phyloP scores from a whole-genome alignment of 2,329 filamentous ascomycete species.

The Stagonosporopsis tanaceti region DNA sequence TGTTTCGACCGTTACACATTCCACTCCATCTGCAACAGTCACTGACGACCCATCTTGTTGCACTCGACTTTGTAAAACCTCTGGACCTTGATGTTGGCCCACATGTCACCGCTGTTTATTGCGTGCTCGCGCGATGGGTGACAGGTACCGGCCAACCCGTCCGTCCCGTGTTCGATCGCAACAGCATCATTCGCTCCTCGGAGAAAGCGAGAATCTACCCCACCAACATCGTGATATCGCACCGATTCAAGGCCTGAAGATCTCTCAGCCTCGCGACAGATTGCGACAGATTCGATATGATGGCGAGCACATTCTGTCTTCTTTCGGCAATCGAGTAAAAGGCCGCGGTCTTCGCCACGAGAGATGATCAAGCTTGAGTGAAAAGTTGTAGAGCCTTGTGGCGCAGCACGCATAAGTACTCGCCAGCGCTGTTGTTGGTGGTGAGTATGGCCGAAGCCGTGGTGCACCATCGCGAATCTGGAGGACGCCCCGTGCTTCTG shows the following conservation, averaged over 20 bases:
- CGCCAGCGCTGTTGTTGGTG: constrained; percentile 2
- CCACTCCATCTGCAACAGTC: not conserved
- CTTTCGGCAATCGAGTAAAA: not conserved
- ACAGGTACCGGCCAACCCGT: constrained; percentile 8
- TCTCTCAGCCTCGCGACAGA: not conserved
- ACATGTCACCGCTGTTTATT: not conserved
- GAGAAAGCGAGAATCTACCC: constrained; percentile 15
- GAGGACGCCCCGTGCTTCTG: constrained; percentile 8
- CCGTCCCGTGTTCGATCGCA: constrained; percentile 15
- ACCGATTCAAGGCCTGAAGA: constrained; percentile 3
- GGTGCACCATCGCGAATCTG: constrained; percentile 4
- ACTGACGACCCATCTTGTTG: not conserved
- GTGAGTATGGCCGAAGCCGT: constrained; percentile 15
- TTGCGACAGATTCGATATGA: not conserved
- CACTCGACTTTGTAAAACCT: not conserved
- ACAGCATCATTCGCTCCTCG: constrained; percentile 13
- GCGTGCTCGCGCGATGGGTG: constrained; percentile 2
- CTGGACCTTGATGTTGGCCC: not conserved
- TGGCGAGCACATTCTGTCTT: constrained; percentile 3
- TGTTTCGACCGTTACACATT: constrained; percentile 6
- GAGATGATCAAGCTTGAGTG: not conserved
- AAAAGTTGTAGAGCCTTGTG: not conserved
- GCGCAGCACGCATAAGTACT: constrained; percentile 9
- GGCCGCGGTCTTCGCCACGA: not conserved
- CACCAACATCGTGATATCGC: constrained; percentile 8